These are phyloP conservation scores for Trichothecium roseum DNA, from an alignment of 2,329 filamentous ascomycete species.

Conservation along the genomic window DNA sequence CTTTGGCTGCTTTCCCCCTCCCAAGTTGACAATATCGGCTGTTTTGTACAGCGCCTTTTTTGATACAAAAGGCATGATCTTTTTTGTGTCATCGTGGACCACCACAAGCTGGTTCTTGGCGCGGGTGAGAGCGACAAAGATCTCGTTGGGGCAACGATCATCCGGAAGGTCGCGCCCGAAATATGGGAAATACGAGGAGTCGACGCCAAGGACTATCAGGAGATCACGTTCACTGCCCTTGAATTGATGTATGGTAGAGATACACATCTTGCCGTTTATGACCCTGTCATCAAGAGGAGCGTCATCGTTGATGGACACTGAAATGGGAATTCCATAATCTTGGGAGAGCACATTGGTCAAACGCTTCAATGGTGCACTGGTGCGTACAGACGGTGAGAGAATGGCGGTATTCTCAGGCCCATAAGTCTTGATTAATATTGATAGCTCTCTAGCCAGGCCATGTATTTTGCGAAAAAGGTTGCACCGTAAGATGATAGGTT, in stretches of 20 bases:
- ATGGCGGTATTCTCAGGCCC: neutral
- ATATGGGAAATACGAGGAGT: slow-evolving; percentile 14
- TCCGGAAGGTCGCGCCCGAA: slow-evolving; percentile 15
- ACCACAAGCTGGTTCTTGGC: slow-evolving; percentile 16
- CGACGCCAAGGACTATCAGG: slow-evolving; percentile 15
- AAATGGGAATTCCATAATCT: slow-evolving; percentile 10
- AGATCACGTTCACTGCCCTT: slow-evolving; percentile 20
- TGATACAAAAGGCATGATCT: slow-evolving; percentile 15
- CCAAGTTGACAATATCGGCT: too few species aligned
- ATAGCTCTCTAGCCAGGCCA: slow-evolving; percentile 10
- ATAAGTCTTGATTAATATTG: slow-evolving; percentile 11
- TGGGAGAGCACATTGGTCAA: too few species aligned
- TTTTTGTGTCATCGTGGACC: slow-evolving; percentile 8
- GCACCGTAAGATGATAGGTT: slow-evolving; percentile 14
- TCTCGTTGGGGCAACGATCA: slow-evolving; percentile 16
- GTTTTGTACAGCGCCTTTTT: slow-evolving; percentile 1
- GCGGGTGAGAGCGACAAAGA: slow-evolving; percentile 19
- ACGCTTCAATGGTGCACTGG: too few species aligned
- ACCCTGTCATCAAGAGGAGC: slow-evolving; percentile 12
- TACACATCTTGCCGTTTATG: slow-evolving; percentile 15
- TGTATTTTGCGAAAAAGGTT: slow-evolving; percentile 2
- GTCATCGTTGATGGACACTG: slow-evolving; percentile 13
- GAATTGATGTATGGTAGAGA: slow-evolving; percentile 21
- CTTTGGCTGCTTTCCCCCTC: neutral
- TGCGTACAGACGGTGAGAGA: too few species aligned